These are phyloP conservation scores for Rubia tinctorum DNA, from an alignment of 305 asterid genomes.

Conservation along the genomic window DNA sequence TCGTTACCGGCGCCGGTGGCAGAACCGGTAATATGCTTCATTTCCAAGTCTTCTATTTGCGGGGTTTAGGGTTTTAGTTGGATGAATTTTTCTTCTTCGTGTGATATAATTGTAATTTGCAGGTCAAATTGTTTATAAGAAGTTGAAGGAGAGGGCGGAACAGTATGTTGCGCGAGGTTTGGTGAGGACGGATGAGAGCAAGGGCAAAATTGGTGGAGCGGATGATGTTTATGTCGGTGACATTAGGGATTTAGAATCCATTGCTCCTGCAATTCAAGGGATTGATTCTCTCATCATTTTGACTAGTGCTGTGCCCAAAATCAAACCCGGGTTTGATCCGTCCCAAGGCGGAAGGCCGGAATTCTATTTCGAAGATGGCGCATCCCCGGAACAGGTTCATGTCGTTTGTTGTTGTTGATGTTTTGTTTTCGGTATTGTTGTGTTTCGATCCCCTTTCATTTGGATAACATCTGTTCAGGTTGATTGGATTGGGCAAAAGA, in stretches of 20 bases:
- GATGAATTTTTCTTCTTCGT: too few species aligned
- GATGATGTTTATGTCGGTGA: conserved; percentile 82
- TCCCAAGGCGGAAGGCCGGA: conserved; percentile 81
- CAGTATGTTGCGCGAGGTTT: conserved; percentile 58
- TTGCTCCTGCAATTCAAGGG: conserved; percentile 65
- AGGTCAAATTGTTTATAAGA: conserved; percentile 90
- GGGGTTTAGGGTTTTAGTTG: background rate
- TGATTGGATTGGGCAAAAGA: conserved; percentile 94
- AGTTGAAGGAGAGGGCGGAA: conserved; percentile 73
- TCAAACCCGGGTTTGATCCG: conserved; percentile 90
- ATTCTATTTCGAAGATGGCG: conserved; percentile 82
- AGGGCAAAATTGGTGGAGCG: conserved; percentile 70
- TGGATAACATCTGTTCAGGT: conserved; percentile 41
- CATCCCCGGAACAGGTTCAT: conserved; percentile 73
- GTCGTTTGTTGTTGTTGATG: background rate
- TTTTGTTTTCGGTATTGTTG: background rate
- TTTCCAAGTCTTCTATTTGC: background rate
- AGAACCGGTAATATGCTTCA: conserved; percentile 71
- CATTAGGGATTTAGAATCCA: conserved; percentile 52
- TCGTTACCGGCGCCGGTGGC: conserved; percentile 95
- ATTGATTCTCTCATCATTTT: conserved; percentile 78
- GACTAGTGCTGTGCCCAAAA: conserved; percentile 89
- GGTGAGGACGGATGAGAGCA: conserved; percentile 86
- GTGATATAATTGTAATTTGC: conserved; percentile 7
- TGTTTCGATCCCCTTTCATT: conserved; percentile 1